These are phyloP conservation scores for Pseudonitzschia multistriata DNA, from an alignment of 108 stramenopile species.

Conservation along the genomic window DNA sequence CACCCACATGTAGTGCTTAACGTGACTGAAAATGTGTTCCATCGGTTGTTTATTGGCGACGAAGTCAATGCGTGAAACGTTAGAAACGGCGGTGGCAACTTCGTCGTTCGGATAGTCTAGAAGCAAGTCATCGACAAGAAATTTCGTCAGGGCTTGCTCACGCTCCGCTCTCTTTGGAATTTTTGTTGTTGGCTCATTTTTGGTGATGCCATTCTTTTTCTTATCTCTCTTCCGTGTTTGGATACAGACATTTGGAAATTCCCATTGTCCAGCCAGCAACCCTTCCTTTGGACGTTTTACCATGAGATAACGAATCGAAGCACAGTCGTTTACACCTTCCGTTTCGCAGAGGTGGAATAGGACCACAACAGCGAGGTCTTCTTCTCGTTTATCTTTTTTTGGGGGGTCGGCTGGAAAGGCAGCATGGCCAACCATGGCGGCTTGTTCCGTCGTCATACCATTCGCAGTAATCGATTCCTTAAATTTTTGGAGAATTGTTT, in stretches of 20 bases:
- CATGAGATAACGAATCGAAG: constrained; percentile 56
- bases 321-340: constrained; percentile 11
- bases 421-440: constrained; percentile 51
- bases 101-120: not conserved
- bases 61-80: not conserved
- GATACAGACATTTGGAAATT: constrained; percentile 72
- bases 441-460: constrained; percentile 9
- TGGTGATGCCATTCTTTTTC: constrained; percentile 12
- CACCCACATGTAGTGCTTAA: constrained; percentile 73
- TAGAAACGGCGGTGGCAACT: not conserved
- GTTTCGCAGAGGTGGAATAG: constrained; percentile 17
- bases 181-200: constrained; percentile 5
- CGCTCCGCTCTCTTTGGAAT: constrained; percentile 8
- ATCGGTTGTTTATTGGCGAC: constrained; percentile 34
- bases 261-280: constrained; percentile 85
- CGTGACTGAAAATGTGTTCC: constrained; percentile 84
- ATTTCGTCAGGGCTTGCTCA: constrained; percentile 25
- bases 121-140: constrained; percentile 28
- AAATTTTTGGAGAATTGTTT: constrained; percentile 13
- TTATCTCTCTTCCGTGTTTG: constrained; percentile 40
- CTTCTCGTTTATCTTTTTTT: constrained; percentile 74
- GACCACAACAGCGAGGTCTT: constrained; percentile 74
- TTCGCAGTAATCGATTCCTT: constrained; percentile 7
- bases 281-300: constrained; percentile 68
- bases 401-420: constrained; percentile 73